Evolutionary conservation across 768 basidiomycete genomes (phyloP).

Genomic region (Naganishia vishniacii): DNA sequence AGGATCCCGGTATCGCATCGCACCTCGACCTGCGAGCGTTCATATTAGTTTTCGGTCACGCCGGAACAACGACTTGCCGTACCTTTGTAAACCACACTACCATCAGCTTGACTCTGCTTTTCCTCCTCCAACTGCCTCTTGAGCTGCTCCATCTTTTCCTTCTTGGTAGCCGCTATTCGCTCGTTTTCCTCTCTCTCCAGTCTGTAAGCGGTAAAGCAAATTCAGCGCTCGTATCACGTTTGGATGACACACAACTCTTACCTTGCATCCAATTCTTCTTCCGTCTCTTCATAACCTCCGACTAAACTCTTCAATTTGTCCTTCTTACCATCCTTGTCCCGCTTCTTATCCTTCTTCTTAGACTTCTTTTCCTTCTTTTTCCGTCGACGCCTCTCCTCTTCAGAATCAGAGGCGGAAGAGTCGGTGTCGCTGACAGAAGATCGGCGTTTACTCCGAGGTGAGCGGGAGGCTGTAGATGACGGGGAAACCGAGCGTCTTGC

Average conservation of each 20-base stretch:
- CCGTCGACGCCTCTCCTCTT: slow-evolving; percentile 23
- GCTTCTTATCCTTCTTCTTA: slow-evolving; percentile 23
- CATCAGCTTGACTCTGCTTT: slow-evolving; percentile 29
- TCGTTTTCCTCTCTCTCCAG: slow-evolving; percentile 47
- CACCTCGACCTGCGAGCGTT: slow-evolving; percentile 37
- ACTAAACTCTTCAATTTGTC: slow-evolving; percentile 21
- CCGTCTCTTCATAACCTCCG: slow-evolving; percentile 35
- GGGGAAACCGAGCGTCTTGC: slow-evolving; percentile 28
- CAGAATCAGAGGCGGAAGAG: neutral
- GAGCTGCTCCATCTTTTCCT: slow-evolving; percentile 34
- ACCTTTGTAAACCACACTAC: slow-evolving; percentile 46
- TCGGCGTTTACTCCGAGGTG: slow-evolving; percentile 6
- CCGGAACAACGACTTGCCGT: neutral
- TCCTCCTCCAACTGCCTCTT: slow-evolving; percentile 36
- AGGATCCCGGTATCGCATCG: slow-evolving; percentile 46
- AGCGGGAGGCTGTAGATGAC: slow-evolving; percentile 18
- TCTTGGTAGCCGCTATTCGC: slow-evolving; percentile 33
- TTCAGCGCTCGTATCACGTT: no score
- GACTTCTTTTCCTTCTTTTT: slow-evolving; percentile 51
- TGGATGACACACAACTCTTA: slow-evolving; percentile 21
- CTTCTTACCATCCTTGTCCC: slow-evolving; percentile 28
- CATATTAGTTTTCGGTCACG: neutral
- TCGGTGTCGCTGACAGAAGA: slow-evolving; percentile 4
- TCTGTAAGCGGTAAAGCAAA: slow-evolving; percentile 19
- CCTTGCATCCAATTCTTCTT: slow-evolving; percentile 44